Conservation (phyloP, 2,329 filamentous ascomycete genomes). For the Xylariales sp. region DNA sequence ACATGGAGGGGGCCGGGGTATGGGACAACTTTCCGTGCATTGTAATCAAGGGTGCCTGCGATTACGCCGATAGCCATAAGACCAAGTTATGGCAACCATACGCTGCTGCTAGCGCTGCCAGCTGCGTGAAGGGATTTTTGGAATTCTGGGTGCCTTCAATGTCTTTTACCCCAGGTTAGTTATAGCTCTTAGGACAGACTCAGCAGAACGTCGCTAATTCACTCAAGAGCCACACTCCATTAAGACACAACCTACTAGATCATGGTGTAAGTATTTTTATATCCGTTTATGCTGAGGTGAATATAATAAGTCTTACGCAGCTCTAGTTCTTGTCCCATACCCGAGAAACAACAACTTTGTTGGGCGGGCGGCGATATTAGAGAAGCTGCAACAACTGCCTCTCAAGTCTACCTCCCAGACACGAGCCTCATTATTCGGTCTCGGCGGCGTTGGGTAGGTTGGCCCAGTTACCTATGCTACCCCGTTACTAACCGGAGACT, state of each 20-base stretch:
- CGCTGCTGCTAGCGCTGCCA: not conserved
- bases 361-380: constrained; percentile 1
- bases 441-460: constrained; percentile 12
- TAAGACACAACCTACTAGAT: no score
- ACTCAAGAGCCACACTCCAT: no score
- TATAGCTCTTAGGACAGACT: not conserved
- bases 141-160: not conserved
- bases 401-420: not conserved
- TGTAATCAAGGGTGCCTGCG: constrained; percentile 1
- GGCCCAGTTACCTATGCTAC: no score
- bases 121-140: not conserved
- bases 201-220: no score
- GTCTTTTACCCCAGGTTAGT: not conserved
- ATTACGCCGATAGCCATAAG: constrained; percentile 5
- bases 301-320: no score
- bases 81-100: constrained; percentile 11
- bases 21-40: constrained; percentile 6
- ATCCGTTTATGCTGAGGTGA: no score
- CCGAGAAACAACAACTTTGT: not conserved
- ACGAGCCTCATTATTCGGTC: constrained; percentile 5
- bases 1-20: not conserved
- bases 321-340: constrained; percentile 14
- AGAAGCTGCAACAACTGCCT: not conserved
- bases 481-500: constrained; percentile 17
- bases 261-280: no score